Conservation (phyloP, 352 stramenopile genomes). For the Pythium vanterpoolii region DNA sequence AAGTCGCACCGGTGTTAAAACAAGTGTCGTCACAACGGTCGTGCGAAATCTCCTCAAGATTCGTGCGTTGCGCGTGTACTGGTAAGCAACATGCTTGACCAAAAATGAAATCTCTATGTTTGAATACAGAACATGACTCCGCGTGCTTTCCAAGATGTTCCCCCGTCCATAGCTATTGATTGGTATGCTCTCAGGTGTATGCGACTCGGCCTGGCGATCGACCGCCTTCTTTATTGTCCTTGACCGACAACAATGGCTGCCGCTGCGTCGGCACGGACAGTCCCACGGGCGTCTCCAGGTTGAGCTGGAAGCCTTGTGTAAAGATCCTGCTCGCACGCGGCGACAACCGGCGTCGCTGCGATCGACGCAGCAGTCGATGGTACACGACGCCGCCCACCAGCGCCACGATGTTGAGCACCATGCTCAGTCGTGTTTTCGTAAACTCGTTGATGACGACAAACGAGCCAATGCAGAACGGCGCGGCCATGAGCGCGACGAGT, state of each 20-base stretch:
- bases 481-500: conserved; percentile 43
- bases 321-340: conserved; percentile 24
- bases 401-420: conserved; percentile 50
- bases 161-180: not conserved
- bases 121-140: conserved; percentile 13
- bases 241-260: conserved; percentile 14
- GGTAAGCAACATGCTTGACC: not conserved
- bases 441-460: conserved; percentile 72
- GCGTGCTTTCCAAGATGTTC: not conserved
- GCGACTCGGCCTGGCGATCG: not conserved
- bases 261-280: conserved; percentile 8
- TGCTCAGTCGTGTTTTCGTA: conserved; percentile 47
- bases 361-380: conserved; percentile 47
- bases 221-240: not conserved
- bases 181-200: conserved; percentile 12
- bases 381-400: conserved; percentile 49
- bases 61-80: not conserved
- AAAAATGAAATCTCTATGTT: conserved; percentile 15
- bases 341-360: conserved; percentile 13
- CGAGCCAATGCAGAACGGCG: conserved; percentile 51
- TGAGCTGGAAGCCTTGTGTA: conserved; percentile 11
- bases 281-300: conserved; percentile 11
- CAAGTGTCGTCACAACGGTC: not conserved
- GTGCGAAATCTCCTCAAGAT: not conserved
- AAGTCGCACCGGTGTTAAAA: not conserved